phyloP scores from a whole-genome alignment of 148 eudicot genomes.

The Cornus controversa region DNA sequence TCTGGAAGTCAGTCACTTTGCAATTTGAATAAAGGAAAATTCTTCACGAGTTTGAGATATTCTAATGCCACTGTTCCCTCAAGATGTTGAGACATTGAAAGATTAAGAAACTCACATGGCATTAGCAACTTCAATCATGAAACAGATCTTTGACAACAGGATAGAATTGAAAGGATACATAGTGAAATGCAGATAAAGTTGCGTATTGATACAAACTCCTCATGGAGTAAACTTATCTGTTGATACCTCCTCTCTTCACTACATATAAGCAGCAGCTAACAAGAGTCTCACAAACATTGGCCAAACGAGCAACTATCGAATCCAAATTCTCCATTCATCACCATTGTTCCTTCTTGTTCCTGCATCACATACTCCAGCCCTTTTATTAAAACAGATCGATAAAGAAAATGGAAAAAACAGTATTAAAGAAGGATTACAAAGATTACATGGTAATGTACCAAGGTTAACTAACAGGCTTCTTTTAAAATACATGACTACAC shows the following conservation, averaged over 20 bases:
- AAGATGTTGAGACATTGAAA: neutral
- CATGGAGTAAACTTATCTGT: neutral
- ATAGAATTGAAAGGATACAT: neutral
- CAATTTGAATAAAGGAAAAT: neutral
- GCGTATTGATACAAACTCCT: conserved; percentile 20
- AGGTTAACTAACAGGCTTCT: no score
- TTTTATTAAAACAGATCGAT: neutral
- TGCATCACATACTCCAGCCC: conserved; percentile 14
- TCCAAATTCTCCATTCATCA: conserved; percentile 38
- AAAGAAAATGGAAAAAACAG: neutral
- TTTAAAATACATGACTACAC: neutral
- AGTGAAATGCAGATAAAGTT: neutral
- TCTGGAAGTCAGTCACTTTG: neutral
- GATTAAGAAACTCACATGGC: neutral
- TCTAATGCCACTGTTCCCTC: neutral
- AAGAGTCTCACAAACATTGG: conserved; percentile 23
- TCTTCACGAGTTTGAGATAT: neutral
- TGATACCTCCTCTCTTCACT: neutral
- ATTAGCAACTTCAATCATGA: neutral
- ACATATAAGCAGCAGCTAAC: conserved; percentile 1
- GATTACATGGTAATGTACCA: neutral
- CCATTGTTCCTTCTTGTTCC: conserved; percentile 45
- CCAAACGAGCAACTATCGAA: conserved; percentile 43
- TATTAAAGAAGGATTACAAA: neutral
- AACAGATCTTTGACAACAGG: neutral